Evolutionary conservation across 78 protist species (phyloP), one percentile per base, ranked within the genome.

Genomic region (Speleostelium caveatum): DNA sequence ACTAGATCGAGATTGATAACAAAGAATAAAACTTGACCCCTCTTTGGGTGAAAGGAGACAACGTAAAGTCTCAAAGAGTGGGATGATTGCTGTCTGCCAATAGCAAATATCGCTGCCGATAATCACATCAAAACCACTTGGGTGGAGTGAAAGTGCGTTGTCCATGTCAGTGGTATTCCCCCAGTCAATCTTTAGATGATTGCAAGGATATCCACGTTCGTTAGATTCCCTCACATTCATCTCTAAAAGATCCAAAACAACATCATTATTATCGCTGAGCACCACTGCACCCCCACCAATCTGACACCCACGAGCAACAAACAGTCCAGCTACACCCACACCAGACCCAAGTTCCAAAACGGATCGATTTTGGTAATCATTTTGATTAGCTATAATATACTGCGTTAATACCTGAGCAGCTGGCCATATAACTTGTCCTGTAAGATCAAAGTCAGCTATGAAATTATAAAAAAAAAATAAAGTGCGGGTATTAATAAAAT

Each of bases 381-480:
- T 30, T 30, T 33, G 22, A 21, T 83, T 69, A 21, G 36, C 41
- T 33, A 83, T 53, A 16, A 83, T 83, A 69, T 69, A 83, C 22
- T 58, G 91, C 5, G 91, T 59, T 19, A 83, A 41, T 10, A 83
- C 41, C 24, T 56, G 55, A 39, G 91, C 91, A 21, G 79, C 42
- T 30, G 79, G 78, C 91, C 91, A 83, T 38, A 83, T 69, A 33
- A 58, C 60, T 41, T 83, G 91, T 39, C 91, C 91, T 59, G 91
- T 83, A 41, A 83, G 30, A 58, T 83, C 91, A 60, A 36, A 69
- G 26, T 69, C 80, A 38, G 91, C 77, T 66, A 41, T 26, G 21
- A 0, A 24, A 24, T 5, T 26, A 4, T 4, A 45, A 24, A 14
- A 45, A 45, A 6, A 6, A 45, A 14, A 14, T 45, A 14, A 45